Base-by-base conservation (phyloP, 176 grass and related monocot genomes). In the Secale cereale region DNA sequence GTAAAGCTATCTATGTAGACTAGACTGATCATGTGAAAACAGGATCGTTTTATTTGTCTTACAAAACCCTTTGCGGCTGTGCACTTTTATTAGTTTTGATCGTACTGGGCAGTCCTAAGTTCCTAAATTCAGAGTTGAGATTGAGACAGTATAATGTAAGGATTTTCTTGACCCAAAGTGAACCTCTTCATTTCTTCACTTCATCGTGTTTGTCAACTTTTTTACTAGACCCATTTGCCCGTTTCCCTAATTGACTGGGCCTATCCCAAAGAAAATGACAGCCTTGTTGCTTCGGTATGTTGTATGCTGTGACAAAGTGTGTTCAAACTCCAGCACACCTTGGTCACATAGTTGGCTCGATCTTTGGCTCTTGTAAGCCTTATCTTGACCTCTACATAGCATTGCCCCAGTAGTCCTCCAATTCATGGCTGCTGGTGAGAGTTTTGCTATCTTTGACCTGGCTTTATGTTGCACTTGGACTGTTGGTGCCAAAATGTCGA, bases 391-490 rank as follows among this genome's bases (percentile, higher is more conserved):
- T 39, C 3, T 16, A 61, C 23, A 17, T 32, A 48, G 27, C 59
- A 14, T 71, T 54, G 43, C 43, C 11, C 71, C 26, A 10, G 5
- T 75, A 16, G 29, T 71, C 65, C 43, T 29, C 41, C 71, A 50
- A 19, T 74, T 74, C 43, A 46, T 65, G 80, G 56, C 70, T 6
- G 70, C 11, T 86, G 41, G 31, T 65, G 25, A 56, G 28, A 14
- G 40, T 64, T 89, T 17, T 70, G 62, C 23, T 40, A 56, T 33
- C 19, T 37, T 72, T 65, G 71, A 78, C 64, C 43, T 64, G 4
- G 52, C 52, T 68, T 74, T 43, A 28, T 28, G 23, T 26, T 46
- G 14, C 81, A 73, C 23, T 84, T 74, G 66, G 61, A 79, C 60
- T 64, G 36, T 27, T 68, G 52, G 54, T 73, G 59, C 12, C 17